Percentiles rank a stretch among this genome's conserved stretches.
Conservation (phyloP, 2,329 filamentous ascomycete genomes). For the Monosporascus cannonballus region DNA sequence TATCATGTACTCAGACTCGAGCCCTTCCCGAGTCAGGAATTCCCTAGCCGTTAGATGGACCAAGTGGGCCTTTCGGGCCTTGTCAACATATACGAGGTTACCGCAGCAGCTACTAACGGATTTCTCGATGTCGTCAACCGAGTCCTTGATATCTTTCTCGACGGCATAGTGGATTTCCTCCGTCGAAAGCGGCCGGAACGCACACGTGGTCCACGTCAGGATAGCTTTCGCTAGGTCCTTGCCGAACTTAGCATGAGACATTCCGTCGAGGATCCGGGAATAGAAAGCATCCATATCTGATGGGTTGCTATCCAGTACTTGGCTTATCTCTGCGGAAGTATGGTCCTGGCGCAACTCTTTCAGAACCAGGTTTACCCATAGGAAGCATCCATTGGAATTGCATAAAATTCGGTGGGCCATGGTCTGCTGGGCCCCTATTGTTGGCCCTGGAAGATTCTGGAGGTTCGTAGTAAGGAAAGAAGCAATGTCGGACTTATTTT, state of each 20-base stretch:
- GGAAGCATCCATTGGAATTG: conserved; percentile 22
- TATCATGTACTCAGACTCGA: conserved; percentile 18
- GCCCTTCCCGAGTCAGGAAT: conserved; percentile 12
- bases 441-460: conserved; percentile 12
- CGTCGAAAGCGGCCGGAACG: conserved; percentile 18
- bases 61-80: conserved; percentile 16
- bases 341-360: conserved; percentile 20
- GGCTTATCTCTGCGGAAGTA: conserved; percentile 14
- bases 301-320: conserved; percentile 19
- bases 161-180: conserved; percentile 18
- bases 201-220: conserved; percentile 20
- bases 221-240: conserved; percentile 20
- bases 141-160: conserved; percentile 22
- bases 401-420: conserved; percentile 16
- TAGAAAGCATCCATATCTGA: conserved; percentile 25
- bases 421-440: conserved; percentile 3
- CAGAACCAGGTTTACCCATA: conserved; percentile 24
- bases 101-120: conserved; percentile 19
- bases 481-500: conserved; percentile 17
- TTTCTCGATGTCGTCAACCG: conserved; percentile 15
- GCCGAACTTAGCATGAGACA: conserved; percentile 16
- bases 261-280: conserved; percentile 17
- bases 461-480: conserved; percentile 18
- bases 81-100: conserved; percentile 23
- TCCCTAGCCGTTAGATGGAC: conserved; percentile 24